Conservation (phyloP, 306 rosid species). For the Rosa multiflora region DNA sequence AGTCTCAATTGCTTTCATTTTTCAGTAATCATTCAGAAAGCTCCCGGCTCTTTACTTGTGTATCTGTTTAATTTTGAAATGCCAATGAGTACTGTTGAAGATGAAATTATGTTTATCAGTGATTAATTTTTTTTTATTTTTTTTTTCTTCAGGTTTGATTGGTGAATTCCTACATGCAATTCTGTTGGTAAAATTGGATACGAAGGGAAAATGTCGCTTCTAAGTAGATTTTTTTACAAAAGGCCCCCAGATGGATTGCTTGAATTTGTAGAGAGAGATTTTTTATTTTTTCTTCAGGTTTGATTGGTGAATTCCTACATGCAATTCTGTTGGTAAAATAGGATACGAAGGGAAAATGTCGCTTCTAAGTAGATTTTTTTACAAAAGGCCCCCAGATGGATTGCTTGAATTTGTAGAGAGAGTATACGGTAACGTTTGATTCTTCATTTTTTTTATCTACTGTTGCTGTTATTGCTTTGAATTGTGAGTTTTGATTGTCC, state of each 20-base stretch:
- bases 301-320: constrained; percentile 18
- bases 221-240: constrained; percentile 91
- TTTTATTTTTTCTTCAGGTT: constrained; percentile 27
- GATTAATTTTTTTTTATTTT: not conserved
- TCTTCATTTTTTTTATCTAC: constrained; percentile 6
- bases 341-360: constrained; percentile 50
- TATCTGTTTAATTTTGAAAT: not conserved
- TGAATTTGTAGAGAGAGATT: constrained; percentile 79
- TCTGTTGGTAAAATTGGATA: not conserved
- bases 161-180: constrained; percentile 14
- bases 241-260: constrained; percentile 97
- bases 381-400: constrained; percentile 95
- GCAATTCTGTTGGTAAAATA: constrained; percentile 6
- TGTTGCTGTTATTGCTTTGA: constrained; percentile 5
- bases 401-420: constrained; percentile 86
- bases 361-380: constrained; percentile 89
- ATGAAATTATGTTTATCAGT: not conserved
- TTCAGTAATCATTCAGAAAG: not conserved
- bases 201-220: constrained; percentile 66
- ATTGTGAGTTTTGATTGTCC: not conserved
- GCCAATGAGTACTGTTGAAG: not conserved
- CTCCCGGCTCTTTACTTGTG: not conserved
- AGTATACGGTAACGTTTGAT: constrained; percentile 62
- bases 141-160: constrained; percentile 28
- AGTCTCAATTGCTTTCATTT: not conserved